Percentiles rank a stretch among this genome's conserved stretches.
Evolutionary conservation across 768 basidiomycete genomes (phyloP).

Genomic region (Pleurotus djamor): DNA sequence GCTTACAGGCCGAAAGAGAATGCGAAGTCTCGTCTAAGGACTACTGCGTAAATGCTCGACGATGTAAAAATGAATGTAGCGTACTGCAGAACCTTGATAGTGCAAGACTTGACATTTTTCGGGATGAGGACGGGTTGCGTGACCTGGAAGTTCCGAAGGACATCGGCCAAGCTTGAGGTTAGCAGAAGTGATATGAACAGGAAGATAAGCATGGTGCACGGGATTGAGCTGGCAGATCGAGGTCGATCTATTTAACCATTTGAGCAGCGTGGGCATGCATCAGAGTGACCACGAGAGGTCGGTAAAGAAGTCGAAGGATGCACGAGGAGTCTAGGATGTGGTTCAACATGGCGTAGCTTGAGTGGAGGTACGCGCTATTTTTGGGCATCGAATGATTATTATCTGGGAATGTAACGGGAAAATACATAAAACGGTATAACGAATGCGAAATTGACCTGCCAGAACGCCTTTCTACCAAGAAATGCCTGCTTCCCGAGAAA

Average conservation of each 20-base stretch:
- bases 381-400: no score
- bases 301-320: background rate
- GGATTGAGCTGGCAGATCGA: background rate
- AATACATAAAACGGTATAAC: no score
- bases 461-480: no score
- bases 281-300: background rate
- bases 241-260: background rate
- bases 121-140: conserved; percentile 74
- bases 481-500: no score
- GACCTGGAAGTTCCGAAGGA: conserved; percentile 68
- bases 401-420: no score
- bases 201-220: background rate
- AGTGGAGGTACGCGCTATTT: no score
- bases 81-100: conserved; percentile 61
- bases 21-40: conserved; percentile 63
- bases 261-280: background rate
- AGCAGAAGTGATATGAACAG: background rate
- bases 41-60: conserved; percentile 4
- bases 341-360: no score
- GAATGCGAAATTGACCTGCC: no score
- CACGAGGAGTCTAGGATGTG: background rate
- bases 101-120: conserved; percentile 56
- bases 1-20: conserved; percentile 67
- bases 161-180: conserved; percentile 24
- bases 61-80: conserved; percentile 14